Conservation (phyloP, 495 filamentous ascomycete genomes). For the Aspergillus bridgeri region DNA sequence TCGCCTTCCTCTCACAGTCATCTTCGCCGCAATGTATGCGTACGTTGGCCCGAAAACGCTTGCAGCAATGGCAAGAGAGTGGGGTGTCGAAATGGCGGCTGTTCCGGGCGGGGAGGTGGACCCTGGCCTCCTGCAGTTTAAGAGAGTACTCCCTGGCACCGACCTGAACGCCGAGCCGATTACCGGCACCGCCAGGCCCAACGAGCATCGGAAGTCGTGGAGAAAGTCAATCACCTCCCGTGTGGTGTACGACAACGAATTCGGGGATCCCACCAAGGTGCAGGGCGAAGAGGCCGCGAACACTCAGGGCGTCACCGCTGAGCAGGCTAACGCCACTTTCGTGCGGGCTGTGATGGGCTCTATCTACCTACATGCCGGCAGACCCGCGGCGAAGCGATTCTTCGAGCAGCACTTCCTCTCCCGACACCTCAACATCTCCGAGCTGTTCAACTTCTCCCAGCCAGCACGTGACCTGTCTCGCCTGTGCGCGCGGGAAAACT, state of each 20-base stretch:
- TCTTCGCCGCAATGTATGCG: conserved; percentile 78
- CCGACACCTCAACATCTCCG: conserved; percentile 69
- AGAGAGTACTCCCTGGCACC: conserved; percentile 55
- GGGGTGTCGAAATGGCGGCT: conserved; percentile 84
- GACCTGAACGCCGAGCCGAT: conserved; percentile 24
- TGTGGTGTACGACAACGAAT: conserved; percentile 75
- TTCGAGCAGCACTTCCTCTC: conserved; percentile 77
- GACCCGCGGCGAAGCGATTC: conserved; percentile 70
- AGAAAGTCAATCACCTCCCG: conserved; percentile 66
- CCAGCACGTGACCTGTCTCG: conserved; percentile 76
- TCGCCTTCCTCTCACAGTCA: conserved; percentile 76
- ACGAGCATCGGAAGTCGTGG: conserved; percentile 53
- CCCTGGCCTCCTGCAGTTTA: conserved; percentile 86
- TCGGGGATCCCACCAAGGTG: conserved; percentile 57
- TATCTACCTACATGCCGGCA: conserved; percentile 75
- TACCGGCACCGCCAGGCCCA: conserved; percentile 31
- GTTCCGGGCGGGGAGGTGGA: conserved; percentile 88
- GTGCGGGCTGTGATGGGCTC: conserved; percentile 78
- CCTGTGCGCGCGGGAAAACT: conserved; percentile 83
- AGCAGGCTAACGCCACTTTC: conserved; percentile 59
- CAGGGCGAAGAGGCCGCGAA: conserved; percentile 14
- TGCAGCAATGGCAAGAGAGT: conserved; percentile 66
- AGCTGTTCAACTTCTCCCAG: conserved; percentile 76
- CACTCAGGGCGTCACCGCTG: conserved; percentile 35
- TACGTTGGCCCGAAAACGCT: conserved; percentile 74